Conservation (phyloP, 2,329 filamentous ascomycete species). For the Fusarium brachygibbosum region DNA sequence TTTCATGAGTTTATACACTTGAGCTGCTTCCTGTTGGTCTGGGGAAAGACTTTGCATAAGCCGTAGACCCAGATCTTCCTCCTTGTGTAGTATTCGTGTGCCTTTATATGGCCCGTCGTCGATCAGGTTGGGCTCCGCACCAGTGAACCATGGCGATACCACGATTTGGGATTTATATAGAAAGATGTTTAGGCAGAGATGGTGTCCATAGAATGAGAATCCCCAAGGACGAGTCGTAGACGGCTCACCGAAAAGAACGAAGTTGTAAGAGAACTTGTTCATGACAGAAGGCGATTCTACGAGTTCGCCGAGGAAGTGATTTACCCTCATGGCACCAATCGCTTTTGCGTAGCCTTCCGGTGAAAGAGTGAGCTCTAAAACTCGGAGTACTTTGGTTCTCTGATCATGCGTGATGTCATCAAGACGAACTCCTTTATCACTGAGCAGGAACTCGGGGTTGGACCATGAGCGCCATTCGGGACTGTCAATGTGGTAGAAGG, state of each 20-base stretch:
- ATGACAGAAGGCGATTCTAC: conserved; percentile 72
- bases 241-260: conserved; percentile 76
- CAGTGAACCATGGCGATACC: conserved; percentile 81
- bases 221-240: conserved; percentile 74
- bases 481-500: conserved; percentile 71
- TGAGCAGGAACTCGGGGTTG: conserved; percentile 80
- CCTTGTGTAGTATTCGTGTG: conserved; percentile 73
- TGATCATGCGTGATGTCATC: conserved; percentile 64
- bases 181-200: conserved; percentile 80
- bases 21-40: conserved; percentile 62
- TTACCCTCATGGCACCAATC: conserved; percentile 77
- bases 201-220: conserved; percentile 82
- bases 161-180: conserved; percentile 75
- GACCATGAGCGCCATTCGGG: conserved; percentile 78
- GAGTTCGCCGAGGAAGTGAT: conserved; percentile 79
- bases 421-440: conserved; percentile 76
- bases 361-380: conserved; percentile 66
- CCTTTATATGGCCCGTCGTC: conserved; percentile 73
- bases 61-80: conserved; percentile 73
- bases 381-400: neutral
- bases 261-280: conserved; percentile 84
- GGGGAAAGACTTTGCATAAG: conserved; percentile 75
- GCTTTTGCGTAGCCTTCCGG: conserved; percentile 80
- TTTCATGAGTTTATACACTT: conserved; percentile 70
- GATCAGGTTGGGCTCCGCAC: conserved; percentile 83